Evolutionary conservation across 192 early-diverging fungal species (phyloP), one percentile per base, ranked within the genome.

Genomic region (Backusella tuberculispora): DNA sequence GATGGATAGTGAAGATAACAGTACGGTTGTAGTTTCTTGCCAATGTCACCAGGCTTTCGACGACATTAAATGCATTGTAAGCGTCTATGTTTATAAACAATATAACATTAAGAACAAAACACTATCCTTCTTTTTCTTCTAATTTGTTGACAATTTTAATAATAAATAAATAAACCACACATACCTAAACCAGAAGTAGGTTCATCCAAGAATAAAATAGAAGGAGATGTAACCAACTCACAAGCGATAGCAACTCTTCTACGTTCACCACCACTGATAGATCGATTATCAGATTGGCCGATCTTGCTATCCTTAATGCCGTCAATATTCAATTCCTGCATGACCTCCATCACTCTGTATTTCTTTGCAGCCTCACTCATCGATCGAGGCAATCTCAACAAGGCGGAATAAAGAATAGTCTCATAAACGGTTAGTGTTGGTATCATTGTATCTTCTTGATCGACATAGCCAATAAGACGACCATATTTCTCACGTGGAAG

Each of bases 1-100:
- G 97, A 80, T 98, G 97, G 60, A 98, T 97, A 3, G 97, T 98
- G 77, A 95, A 92, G 14, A 98, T 84, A 14, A 97, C 90, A 3
- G 94, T 93, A 3, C 94, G 90, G 29, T 93, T 83, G 69, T 92
- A 91, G n/a, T 84, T 86, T 34, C 88, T 76, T 1, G 95, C 95
- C 69, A 98, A 79, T 5, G 88, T 88, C 9, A 93, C 91, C 38
- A 97, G 86, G 37, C 88, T 91, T 81, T 97, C 95, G n/a, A 98
- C 89, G 0, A 98, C 97, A 84, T 95, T 98, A 74, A 92, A 93
- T 1, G 97, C 97, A 74, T 96, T 96, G 83, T 93, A 97, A 41
- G 95, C 85, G 79, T 98, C 97, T 60, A 60, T 26, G 9, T 13
- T 60, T 60, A 60, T 9, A 60, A 26, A 10, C 9, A 13, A 26